Base-by-base conservation (phyloP, 768 basidiomycete species). In the Leucogyrophana mollusca region DNA sequence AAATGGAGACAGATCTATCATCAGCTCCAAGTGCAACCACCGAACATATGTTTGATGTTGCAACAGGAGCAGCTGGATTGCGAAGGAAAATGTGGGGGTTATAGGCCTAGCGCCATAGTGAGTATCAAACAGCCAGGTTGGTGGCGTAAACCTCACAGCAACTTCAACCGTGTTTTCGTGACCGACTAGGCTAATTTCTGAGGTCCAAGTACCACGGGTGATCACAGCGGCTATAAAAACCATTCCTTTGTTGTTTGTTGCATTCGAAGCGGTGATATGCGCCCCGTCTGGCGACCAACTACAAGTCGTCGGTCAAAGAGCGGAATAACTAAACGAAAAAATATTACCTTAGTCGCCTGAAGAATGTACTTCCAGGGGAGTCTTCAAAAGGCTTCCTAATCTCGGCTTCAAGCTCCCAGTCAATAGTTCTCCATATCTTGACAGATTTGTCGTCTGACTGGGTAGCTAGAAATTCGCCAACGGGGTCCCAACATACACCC, bases 261-360 rank as follows among this genome's bases (percentile, higher is more conserved):
- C 93, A 59, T 98, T 98, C 1, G 95, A 95, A 1, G 94, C 91
- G 4, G 94, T 96, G 49, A 99, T 92, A 61, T 96, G 93, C 2
- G 95, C 90, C n/a, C 96, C 96, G 59, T 98, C 96, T 2, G 96
- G 96, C 1, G 94, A 97, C 96, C 96, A 99, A 56, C 94, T 96
- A 50, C 6, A 51, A 45, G 47, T 21, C 34, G 13, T 3, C n/a
- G 16, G 23, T 32, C 16, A 21, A 27, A 11, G 20, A 4, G 27
- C 13, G 20, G 35, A 38, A 18, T 30, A 30, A 13, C 8, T 2
- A 45, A n/a, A 30, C 14, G 45, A 25, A 23, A 8, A 16, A 22
- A 1, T 38, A 16, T 46, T 66, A 89, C 92, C 92, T 94, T 18
- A 96, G 73, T 49, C 94, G 74, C 44, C 92, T 77, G 67, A 96